phyloP scores from a whole-genome alignment of 495 filamentous ascomycete species.

The Aspergillus egyptiacus region DNA sequence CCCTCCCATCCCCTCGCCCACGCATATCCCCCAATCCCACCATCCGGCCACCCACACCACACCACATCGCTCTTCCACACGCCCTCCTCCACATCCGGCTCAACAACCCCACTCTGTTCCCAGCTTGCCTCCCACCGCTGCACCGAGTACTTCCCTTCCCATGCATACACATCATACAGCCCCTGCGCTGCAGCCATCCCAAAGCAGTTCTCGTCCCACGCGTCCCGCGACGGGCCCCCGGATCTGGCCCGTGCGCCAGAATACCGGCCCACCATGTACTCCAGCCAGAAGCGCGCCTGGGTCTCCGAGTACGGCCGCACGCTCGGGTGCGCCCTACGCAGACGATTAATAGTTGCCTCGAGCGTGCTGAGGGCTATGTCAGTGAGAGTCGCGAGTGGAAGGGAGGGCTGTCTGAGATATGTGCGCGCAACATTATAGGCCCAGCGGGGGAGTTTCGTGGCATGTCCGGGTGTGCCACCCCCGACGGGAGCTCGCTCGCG shows the following conservation, averaged over 20 bases:
- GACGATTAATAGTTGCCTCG: constrained; percentile 19
- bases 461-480: constrained; percentile 10
- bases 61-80: constrained; percentile 17
- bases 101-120: constrained; percentile 11
- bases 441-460: constrained; percentile 20
- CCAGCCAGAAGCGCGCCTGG: constrained; percentile 23
- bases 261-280: constrained; percentile 8
- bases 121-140: constrained; percentile 14
- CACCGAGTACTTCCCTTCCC: constrained; percentile 17
- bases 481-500: constrained; percentile 10
- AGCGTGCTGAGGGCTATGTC: constrained; percentile 20
- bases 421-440: constrained; percentile 17
- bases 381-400: constrained; percentile 18
- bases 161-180: constrained; percentile 18
- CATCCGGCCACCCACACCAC: constrained; percentile 21
- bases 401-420: constrained; percentile 13
- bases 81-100: constrained; percentile 18
- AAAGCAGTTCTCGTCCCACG: constrained; percentile 13
- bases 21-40: constrained; percentile 16
- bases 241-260: constrained; percentile 1
- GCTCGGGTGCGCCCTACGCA: constrained; percentile 14
- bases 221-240: background rate
- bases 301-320: constrained; percentile 20
- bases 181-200: constrained; percentile 18
- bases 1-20: constrained; percentile 23